Percentiles rank a stretch among this genome's conserved stretches.
Conservation (phyloP, 169 alveolate species). For the Eimeria tenella region DNA sequence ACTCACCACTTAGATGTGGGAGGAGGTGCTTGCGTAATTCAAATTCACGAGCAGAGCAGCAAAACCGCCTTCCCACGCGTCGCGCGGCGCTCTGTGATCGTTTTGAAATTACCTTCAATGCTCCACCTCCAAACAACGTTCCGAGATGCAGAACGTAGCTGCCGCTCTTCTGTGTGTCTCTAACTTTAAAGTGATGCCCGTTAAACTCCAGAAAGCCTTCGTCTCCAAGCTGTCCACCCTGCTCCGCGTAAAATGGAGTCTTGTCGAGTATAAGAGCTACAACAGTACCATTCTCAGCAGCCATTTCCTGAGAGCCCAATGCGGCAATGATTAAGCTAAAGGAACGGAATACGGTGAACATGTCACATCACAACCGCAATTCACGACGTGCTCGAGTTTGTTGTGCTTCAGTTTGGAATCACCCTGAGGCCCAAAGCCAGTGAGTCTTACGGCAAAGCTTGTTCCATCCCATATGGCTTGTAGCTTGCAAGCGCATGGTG, state of each 20-base stretch:
- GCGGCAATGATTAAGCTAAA: neutral
- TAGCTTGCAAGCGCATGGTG: constrained; percentile 69
- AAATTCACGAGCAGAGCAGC: neutral
- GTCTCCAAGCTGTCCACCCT: constrained; percentile 89
- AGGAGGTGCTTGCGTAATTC: neutral
- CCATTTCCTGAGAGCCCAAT: constrained; percentile 29
- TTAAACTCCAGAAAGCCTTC: constrained; percentile 80
- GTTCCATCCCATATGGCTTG: constrained; percentile 80
- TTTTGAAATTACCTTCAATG: constrained; percentile 46
- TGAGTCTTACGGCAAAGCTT: constrained; percentile 46
- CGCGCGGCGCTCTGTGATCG: neutral
- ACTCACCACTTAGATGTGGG: neutral
- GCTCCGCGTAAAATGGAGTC: constrained; percentile 93
- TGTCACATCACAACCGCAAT: neutral
- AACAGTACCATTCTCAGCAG: constrained; percentile 26
- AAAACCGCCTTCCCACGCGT: neutral
- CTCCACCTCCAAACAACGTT: constrained; percentile 72
- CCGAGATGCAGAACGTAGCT: constrained; percentile 92
- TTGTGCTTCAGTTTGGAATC: neutral
- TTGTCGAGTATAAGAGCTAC: constrained; percentile 89
- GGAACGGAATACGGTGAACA: neutral
- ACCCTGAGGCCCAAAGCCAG: neutral
- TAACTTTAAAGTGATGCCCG: constrained; percentile 85
- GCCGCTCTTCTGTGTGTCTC: constrained; percentile 90
- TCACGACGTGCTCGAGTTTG: neutral